These are phyloP conservation scores for Hyphopichia buzzinii DNA, from an alignment of 1,139 yeast genomes.

Conservation along the genomic window DNA sequence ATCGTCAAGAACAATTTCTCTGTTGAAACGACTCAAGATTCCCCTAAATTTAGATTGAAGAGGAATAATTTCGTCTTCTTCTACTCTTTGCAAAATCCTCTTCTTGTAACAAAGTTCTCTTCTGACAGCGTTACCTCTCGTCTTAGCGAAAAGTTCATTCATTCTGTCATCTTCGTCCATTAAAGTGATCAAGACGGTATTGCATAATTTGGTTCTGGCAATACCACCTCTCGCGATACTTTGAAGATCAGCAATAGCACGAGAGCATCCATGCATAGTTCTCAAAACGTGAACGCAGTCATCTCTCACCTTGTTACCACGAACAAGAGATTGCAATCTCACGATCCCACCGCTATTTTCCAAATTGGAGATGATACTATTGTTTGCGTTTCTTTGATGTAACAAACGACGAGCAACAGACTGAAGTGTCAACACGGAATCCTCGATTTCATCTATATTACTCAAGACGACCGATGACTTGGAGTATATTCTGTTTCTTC, in stretches of 20 bases:
- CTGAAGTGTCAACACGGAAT: slow-evolving; percentile 28
- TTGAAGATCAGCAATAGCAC: slow-evolving; percentile 38
- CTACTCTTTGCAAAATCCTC: slow-evolving; percentile 19
- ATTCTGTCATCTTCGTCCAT: slow-evolving; percentile 37
- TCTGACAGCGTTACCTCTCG: slow-evolving; percentile 45
- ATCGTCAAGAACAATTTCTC: slow-evolving; percentile 52
- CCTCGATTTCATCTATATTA: slow-evolving; percentile 22
- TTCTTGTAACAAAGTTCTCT: slow-evolving; percentile 20
- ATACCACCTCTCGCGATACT: slow-evolving; percentile 54
- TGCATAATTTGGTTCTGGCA: slow-evolving; percentile 44
- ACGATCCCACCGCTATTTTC: slow-evolving; percentile 19
- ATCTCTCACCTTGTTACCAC: slow-evolving; percentile 27
- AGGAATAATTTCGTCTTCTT: slow-evolving; percentile 22
- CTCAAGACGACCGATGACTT: slow-evolving; percentile 23
- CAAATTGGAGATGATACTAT: slow-evolving; percentile 11
- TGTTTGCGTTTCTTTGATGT: slow-evolving; percentile 16
- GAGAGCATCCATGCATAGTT: neutral
- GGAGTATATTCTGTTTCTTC: slow-evolving; percentile 22
- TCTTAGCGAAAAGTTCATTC: slow-evolving; percentile 40
- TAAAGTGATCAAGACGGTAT: slow-evolving; percentile 42
- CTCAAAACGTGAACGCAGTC: slow-evolving; percentile 17
- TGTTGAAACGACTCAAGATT: slow-evolving; percentile 48
- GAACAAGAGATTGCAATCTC: slow-evolving; percentile 33
- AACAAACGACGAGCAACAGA: slow-evolving; percentile 31
- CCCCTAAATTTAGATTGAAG: slow-evolving; percentile 44